phyloP scores from a whole-genome alignment of 2,329 filamentous ascomycete species.

The Blumeria graminis region DNA sequence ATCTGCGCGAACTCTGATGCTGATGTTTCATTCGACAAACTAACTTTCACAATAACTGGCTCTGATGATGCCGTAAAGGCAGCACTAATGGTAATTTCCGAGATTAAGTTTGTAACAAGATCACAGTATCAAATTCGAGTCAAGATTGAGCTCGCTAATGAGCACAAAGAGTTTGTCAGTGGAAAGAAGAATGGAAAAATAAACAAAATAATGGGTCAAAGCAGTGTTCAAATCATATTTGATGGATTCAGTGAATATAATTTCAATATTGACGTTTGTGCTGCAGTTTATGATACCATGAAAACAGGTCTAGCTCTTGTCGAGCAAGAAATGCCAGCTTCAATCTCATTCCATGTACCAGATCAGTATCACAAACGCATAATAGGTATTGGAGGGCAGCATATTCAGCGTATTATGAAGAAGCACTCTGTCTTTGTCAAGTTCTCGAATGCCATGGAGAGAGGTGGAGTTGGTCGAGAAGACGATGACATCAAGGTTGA shows the following conservation, averaged over 20 bases:
- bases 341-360: slow-evolving; percentile 95
- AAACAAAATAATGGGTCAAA: slow-evolving; percentile 99
- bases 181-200: slow-evolving; percentile 99
- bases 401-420: slow-evolving; percentile 99
- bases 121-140: slow-evolving; percentile 83
- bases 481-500: slow-evolving; percentile 97
- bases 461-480: slow-evolving; percentile 71
- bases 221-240: slow-evolving; percentile 97
- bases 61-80: slow-evolving; percentile 92
- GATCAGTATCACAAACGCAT: slow-evolving; percentile 99
- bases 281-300: slow-evolving; percentile 75
- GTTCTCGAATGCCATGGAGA: slow-evolving; percentile 97
- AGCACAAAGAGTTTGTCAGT: slow-evolving; percentile 98
- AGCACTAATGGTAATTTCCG: slow-evolving; percentile 80
- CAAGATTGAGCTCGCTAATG: slow-evolving; percentile 95
- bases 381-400: slow-evolving; percentile 92
- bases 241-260: slow-evolving; percentile 99
- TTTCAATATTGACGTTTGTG: slow-evolving; percentile 97
- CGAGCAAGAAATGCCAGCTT: slow-evolving; percentile 97
- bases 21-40: slow-evolving; percentile 82
- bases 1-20: slow-evolving; percentile 93
- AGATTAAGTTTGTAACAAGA: slow-evolving; percentile 70
- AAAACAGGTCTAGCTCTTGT: slow-evolving; percentile 81
- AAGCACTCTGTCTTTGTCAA: slow-evolving; percentile 99
- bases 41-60: slow-evolving; percentile 81